A percentile compares a stretch with the other conserved stretches of the same genome.
phyloP scores from a whole-genome alignment of 805 yeast genomes.

The Myxozyma mucilagina region DNA sequence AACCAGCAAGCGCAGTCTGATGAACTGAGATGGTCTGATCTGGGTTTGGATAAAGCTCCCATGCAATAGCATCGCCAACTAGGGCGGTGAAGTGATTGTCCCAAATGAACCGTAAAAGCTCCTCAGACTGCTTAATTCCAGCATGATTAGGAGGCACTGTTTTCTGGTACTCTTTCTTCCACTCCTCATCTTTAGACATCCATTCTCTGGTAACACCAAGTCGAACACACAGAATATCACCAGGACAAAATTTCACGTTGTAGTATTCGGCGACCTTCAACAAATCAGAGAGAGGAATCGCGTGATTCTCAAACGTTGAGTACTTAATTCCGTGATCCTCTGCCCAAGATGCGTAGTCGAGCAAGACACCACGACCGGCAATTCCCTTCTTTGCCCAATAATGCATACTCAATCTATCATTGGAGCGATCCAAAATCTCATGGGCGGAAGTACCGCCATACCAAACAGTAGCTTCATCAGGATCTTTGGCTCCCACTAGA shows the following conservation, averaged over 20 bases:
- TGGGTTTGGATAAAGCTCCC: constrained; percentile 34
- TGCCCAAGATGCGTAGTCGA: constrained; percentile 37
- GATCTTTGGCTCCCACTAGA: constrained; percentile 4
- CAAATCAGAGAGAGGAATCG: constrained; percentile 32
- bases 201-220: constrained; percentile 37
- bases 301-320: constrained; percentile 28
- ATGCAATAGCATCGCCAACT: constrained; percentile 36
- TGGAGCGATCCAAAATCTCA: constrained; percentile 30
- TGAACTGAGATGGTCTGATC: constrained; percentile 33
- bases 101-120: constrained; percentile 36
- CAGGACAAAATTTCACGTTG: constrained; percentile 31
- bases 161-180: constrained; percentile 29
- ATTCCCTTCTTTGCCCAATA: constrained; percentile 37
- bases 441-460: constrained; percentile 33
- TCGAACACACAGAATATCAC: constrained; percentile 36
- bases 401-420: constrained; percentile 30
- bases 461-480: constrained; percentile 30
- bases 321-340: constrained; percentile 32
- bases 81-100: constrained; percentile 37
- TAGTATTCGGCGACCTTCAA: constrained; percentile 29
- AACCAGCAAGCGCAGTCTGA: constrained; percentile 34
- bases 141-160: constrained; percentile 18
- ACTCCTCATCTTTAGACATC: constrained; percentile 24
- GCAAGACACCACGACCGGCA: constrained; percentile 37
- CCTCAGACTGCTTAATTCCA: constrained; percentile 36